Conservation (phyloP, 2,329 filamentous ascomycete species). For the Ascochyta koolunga region DNA sequence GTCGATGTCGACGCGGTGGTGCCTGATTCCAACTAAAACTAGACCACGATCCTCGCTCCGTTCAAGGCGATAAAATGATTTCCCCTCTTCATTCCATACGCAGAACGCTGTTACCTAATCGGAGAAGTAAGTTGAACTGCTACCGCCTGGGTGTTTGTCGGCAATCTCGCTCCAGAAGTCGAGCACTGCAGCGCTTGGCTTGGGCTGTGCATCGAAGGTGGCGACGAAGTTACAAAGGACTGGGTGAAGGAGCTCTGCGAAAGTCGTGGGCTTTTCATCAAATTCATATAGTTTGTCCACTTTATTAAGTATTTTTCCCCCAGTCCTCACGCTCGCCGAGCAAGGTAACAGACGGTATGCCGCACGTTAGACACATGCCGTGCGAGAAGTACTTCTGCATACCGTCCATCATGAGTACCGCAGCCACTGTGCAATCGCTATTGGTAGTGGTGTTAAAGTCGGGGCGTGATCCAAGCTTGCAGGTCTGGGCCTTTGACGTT, state of each 20-base stretch:
- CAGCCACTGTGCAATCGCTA: constrained; percentile 17
- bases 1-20: constrained; percentile 9
- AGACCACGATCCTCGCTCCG: background rate
- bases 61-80: background rate
- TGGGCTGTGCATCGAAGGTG: constrained; percentile 14
- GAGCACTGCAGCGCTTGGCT: background rate
- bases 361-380: constrained; percentile 2
- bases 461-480: constrained; percentile 25
- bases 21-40: constrained; percentile 6
- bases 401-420: constrained; percentile 25
- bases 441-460: constrained; percentile 26
- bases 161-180: constrained; percentile 23
- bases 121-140: constrained; percentile 11
- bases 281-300: constrained; percentile 20
- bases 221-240: constrained; percentile 21
- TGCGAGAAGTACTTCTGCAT: constrained; percentile 27
- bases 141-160: background rate
- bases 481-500: constrained; percentile 19
- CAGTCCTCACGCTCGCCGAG: constrained; percentile 26
- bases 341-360: constrained; percentile 28
- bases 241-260: constrained; percentile 16
- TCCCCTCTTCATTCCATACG: constrained; percentile 23
- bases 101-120: constrained; percentile 31
- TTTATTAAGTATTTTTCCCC: constrained; percentile 18
- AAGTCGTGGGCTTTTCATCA: constrained; percentile 12